Percentiles rank a stretch among this genome's conserved stretches.
phyloP scores from a whole-genome alignment of 2,329 filamentous ascomycete species.

The Westerdykella sp. region DNA sequence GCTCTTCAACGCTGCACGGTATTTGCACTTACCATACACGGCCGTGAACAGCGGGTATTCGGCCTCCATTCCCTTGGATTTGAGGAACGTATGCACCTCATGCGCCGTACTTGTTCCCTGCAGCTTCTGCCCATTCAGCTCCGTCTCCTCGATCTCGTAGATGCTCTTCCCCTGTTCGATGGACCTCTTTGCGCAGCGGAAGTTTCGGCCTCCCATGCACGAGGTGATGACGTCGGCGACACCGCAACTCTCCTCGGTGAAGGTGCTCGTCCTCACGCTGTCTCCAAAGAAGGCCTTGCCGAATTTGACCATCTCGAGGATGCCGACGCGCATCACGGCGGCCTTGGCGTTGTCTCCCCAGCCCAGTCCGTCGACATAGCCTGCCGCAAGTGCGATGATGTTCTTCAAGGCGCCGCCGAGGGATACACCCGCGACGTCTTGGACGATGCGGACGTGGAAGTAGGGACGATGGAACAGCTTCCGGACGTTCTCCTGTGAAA shows the following conservation, averaged over 20 bases:
- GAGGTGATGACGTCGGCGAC: conserved; percentile 94
- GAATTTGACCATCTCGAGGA: conserved; percentile 95
- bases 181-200: conserved; percentile 84
- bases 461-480: conserved; percentile 91
- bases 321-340: conserved; percentile 93
- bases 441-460: conserved; percentile 92
- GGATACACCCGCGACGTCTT: conserved; percentile 93
- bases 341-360: conserved; percentile 87
- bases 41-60: conserved; percentile 92
- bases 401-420: conserved; percentile 95
- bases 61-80: conserved; percentile 66
- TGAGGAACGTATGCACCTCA: conserved; percentile 86
- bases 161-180: conserved; percentile 74
- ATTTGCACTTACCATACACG: conserved; percentile 54
- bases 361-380: background rate
- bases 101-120: conserved; percentile 89
- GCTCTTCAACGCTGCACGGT: background rate
- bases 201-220: conserved; percentile 87
- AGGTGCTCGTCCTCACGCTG: conserved; percentile 73
- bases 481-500: conserved; percentile 78
- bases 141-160: conserved; percentile 77
- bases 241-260: conserved; percentile 94
- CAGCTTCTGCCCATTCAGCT: conserved; percentile 93
- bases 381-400: conserved; percentile 82
- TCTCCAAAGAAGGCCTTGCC: conserved; percentile 88